Conservation (phyloP, 768 basidiomycete species). For the Chalciporus chontae region DNA sequence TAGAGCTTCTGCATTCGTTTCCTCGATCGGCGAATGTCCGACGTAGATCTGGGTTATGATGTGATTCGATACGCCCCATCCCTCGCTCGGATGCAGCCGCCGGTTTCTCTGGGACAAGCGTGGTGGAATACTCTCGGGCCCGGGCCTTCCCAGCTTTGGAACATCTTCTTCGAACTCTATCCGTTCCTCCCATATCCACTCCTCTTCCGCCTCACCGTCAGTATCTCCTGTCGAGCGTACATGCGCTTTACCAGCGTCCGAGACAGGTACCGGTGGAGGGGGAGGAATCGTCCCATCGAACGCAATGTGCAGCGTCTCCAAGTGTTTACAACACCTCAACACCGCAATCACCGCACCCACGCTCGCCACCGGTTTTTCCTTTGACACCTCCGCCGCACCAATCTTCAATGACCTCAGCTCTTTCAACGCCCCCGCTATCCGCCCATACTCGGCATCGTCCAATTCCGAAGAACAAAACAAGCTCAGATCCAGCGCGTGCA, state of each 20-base stretch:
- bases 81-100: not conserved
- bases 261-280: too few relatives aligned
- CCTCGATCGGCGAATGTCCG: conserved; percentile 23
- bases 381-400: conserved; percentile 17
- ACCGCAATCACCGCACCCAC: conserved; percentile 19
- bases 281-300: conserved; percentile 17
- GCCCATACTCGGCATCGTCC: conserved; percentile 18
- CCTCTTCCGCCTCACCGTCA: not conserved
- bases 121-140: not conserved
- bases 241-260: too few relatives aligned
- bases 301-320: conserved; percentile 18
- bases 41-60: conserved; percentile 15
- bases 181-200: not conserved
- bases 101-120: not conserved
- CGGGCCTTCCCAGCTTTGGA: not conserved
- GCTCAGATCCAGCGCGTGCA: conserved; percentile 21
- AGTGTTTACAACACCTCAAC: conserved; percentile 14
- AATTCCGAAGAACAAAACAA: conserved; percentile 16
- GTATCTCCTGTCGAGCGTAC: not conserved
- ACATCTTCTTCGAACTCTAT: not conserved
- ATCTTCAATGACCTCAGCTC: conserved; percentile 15
- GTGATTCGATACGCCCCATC: conserved; percentile 20
- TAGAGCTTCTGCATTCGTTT: conserved; percentile 7
- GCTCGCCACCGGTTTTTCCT: conserved; percentile 16
- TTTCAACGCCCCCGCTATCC: conserved; percentile 4